Conservation (phyloP, 2,329 filamentous ascomycete genomes). For the Teratosphaeria destructans region DNA sequence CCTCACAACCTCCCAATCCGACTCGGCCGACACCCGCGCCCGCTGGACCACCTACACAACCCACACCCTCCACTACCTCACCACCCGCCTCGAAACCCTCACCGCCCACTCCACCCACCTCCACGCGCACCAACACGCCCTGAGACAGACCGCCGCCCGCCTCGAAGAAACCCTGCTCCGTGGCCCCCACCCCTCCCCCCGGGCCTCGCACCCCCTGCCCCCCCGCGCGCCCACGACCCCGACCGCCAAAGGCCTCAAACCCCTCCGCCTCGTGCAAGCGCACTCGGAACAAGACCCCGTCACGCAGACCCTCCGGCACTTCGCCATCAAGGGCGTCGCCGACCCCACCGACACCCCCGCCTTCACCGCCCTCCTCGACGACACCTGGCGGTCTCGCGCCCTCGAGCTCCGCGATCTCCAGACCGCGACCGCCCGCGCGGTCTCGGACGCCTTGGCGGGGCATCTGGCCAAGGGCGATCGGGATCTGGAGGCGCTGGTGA, state of each 20-base stretch:
- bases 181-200: background rate
- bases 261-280: slow-evolving; percentile 21
- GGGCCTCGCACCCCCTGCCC: background rate
- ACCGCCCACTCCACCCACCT: slow-evolving; percentile 18
- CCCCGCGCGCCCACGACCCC: background rate
- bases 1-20: slow-evolving; percentile 26
- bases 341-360: slow-evolving; percentile 3
- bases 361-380: slow-evolving; percentile 17
- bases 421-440: slow-evolving; percentile 21
- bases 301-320: slow-evolving; percentile 17
- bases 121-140: slow-evolving; percentile 15
- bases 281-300: slow-evolving; percentile 22
- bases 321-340: slow-evolving; percentile 18
- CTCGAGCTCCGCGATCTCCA: slow-evolving; percentile 27
- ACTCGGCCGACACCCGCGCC: slow-evolving; percentile 25
- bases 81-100: slow-evolving; percentile 20
- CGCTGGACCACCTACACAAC: slow-evolving; percentile 35
- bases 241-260: slow-evolving; percentile 18
- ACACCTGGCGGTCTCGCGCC: slow-evolving; percentile 23
- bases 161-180: background rate
- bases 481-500: slow-evolving; percentile 26
- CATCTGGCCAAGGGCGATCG: slow-evolving; percentile 27
- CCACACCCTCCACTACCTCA: slow-evolving; percentile 33
- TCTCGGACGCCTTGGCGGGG: slow-evolving; percentile 26
- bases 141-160: slow-evolving; percentile 12